phyloP scores from a whole-genome alignment of 495 filamentous ascomycete species.

The Mytilinidion resinicola region DNA sequence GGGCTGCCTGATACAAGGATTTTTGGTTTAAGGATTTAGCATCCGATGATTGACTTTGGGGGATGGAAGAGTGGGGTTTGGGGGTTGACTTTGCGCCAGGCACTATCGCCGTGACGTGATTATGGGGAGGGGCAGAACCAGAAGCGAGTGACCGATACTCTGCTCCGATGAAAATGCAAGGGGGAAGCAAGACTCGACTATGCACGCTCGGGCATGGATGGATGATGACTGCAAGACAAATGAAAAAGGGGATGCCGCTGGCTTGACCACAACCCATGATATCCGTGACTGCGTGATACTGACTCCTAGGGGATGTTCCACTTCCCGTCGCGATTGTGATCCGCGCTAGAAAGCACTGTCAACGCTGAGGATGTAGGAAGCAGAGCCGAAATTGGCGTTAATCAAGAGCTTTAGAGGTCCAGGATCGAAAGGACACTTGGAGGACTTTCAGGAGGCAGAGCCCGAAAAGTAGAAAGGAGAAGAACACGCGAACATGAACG shows the following conservation, averaged over 20 bases:
- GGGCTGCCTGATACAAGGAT: no score
- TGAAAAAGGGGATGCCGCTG: not conserved
- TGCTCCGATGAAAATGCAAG: constrained; percentile 2
- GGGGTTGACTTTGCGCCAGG: not conserved
- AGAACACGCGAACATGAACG: constrained; percentile 25
- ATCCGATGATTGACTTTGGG: no score
- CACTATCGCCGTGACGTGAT: not conserved
- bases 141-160: not conserved
- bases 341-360: not conserved
- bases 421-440: not conserved
- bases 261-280: not conserved
- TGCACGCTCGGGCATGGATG: not conserved
- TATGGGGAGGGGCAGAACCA: not conserved
- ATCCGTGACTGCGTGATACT: not conserved
- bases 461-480: constrained; percentile 6
- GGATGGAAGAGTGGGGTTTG: no score
- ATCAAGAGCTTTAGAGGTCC: not conserved
- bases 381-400: not conserved
- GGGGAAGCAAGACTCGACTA: not conserved
- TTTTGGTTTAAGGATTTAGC: no score
- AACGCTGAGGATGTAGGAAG: not conserved
- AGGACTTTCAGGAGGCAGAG: not conserved
- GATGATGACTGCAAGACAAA: not conserved
- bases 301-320: not conserved
- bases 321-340: not conserved